Conservation (phyloP, 1,284 basidiomycete species). For the Volvariella volvacea region DNA sequence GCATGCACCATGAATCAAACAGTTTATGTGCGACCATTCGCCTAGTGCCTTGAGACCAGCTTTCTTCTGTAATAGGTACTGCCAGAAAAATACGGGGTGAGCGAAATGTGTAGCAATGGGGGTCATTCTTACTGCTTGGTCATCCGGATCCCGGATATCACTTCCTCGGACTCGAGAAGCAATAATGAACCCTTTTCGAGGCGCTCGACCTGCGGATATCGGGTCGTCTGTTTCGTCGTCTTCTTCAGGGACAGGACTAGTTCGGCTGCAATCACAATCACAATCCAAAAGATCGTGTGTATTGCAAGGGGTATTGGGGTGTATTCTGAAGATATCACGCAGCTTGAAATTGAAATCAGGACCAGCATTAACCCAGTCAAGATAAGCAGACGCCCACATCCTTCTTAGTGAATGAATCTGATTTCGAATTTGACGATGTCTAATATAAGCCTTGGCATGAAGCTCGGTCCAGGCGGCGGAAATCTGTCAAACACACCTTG, state of each 20-base stretch:
- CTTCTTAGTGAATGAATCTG: constrained; percentile 83
- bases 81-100: constrained; percentile 8
- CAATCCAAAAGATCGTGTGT: constrained; percentile 88
- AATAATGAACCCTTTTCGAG: constrained; percentile 51
- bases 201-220: constrained; percentile 21
- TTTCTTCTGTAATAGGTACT: constrained; percentile 72
- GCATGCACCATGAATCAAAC: constrained; percentile 38
- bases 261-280: constrained; percentile 41
- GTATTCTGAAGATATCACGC: constrained; percentile 86
- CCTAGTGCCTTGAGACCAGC: constrained; percentile 76
- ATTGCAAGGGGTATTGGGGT: constrained; percentile 77
- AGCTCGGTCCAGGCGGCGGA: constrained; percentile 2
- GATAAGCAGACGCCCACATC: constrained; percentile 49
- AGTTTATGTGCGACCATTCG: constrained; percentile 86
- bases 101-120: neutral
- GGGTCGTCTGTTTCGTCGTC: constrained; percentile 15
- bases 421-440: constrained; percentile 53
- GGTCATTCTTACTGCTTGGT: constrained; percentile 37
- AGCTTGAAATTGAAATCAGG: constrained; percentile 40
- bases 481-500: constrained; percentile 19
- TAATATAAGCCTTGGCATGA: constrained; percentile 19
- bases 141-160: constrained; percentile 34
- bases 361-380: constrained; percentile 4
- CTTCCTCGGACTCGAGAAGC: constrained; percentile 55
- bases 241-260: constrained; percentile 12